phyloP scores from a whole-genome alignment of 306 rosid genomes.

The Quercus rubra region DNA sequence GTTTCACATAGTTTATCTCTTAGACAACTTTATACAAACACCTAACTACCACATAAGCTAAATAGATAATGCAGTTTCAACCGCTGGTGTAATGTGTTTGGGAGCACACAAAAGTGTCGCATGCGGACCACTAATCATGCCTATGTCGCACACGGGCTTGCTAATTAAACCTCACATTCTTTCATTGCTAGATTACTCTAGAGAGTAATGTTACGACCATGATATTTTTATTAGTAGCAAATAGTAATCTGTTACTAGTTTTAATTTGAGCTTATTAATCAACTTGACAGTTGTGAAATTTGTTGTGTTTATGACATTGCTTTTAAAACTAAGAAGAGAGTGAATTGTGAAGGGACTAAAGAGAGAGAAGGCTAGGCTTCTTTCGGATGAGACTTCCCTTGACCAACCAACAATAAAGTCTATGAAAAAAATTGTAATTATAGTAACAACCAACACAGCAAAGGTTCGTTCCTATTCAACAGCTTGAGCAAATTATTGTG shows the following conservation, averaged over 20 bases:
- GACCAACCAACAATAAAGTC: neutral
- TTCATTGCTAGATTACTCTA: no score
- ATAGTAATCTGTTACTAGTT: no score
- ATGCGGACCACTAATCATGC: neutral
- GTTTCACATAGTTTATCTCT: neutral
- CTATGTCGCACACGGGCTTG: neutral
- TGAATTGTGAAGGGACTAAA: neutral
- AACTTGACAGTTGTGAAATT: no score
- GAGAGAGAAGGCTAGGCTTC: neutral
- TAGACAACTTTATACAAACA: neutral
- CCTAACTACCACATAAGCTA: neutral
- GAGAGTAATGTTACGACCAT: no score
- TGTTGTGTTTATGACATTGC: neutral
- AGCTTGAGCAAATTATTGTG: neutral
- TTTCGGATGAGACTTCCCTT: neutral
- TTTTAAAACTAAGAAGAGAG: neutral
- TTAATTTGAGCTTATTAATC: no score
- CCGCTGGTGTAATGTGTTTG: neutral
- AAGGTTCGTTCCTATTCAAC: neutral
- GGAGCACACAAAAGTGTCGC: neutral
- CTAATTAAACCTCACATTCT: no score
- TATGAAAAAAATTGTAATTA: neutral
- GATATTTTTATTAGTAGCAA: no score
- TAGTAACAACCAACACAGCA: slow-evolving; percentile 4
- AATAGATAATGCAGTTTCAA: slow-evolving; percentile 7